A percentile compares a stretch with the other conserved stretches of the same genome.
Evolutionary conservation across 331 rosid genomes (phyloP).

Genomic region (Cydonia oblonga): DNA sequence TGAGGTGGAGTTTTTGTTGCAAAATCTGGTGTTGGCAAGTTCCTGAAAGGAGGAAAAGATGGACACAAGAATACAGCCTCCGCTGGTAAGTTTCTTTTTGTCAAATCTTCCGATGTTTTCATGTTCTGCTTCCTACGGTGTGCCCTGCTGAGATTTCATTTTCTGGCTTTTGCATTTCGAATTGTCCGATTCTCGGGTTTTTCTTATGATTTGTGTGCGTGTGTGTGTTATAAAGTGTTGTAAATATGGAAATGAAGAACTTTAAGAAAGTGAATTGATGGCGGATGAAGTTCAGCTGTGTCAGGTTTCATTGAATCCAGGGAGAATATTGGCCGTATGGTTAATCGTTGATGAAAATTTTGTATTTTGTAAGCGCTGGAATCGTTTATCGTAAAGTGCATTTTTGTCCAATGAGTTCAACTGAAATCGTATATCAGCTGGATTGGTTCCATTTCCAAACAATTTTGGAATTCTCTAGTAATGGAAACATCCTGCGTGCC

Average conservation of each 20-base stretch:
- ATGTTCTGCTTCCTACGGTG: not conserved
- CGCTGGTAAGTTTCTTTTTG: slow-evolving; percentile 56
- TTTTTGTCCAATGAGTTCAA: not conserved
- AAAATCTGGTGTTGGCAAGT: slow-evolving; percentile 23
- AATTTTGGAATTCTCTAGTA: not conserved
- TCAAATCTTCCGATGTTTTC: not conserved
- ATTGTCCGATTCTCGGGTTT: not conserved
- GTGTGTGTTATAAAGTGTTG: not conserved
- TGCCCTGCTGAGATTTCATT: not conserved
- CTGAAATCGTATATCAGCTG: not conserved
- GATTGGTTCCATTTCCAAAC: not conserved
- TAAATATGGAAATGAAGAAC: not conserved
- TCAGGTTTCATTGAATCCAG: not conserved
- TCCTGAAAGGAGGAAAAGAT: slow-evolving; percentile 23
- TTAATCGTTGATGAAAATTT: not conserved
- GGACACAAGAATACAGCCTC: slow-evolving; percentile 96
- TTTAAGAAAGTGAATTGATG: not conserved
- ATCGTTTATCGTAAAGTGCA: not conserved
- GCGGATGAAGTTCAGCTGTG: not conserved
- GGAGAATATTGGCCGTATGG: not conserved
- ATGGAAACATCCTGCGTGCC: not conserved
- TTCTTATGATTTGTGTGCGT: not conserved
- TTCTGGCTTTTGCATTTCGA: not conserved
- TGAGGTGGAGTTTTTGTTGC: slow-evolving; percentile 4
- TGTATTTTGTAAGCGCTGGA: not conserved